phyloP scores from a whole-genome alignment of 2,329 filamentous ascomycete species.

The Rutstroemia sp. region DNA sequence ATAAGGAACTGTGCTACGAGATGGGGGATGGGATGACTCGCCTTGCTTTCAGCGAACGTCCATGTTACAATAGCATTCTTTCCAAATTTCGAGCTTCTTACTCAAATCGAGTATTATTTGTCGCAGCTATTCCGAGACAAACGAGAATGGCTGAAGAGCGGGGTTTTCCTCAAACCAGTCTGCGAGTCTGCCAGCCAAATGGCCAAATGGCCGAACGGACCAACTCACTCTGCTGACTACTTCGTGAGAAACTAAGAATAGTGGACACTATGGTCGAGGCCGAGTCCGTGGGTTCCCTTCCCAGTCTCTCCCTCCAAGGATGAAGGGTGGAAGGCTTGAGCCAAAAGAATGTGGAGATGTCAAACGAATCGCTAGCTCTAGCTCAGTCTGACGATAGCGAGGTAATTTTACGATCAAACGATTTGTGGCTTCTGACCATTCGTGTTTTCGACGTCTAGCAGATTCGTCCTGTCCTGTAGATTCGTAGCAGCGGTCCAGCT shows the following conservation, averaged over 20 bases:
- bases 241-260: slow-evolving; percentile 10
- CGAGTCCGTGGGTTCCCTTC: slow-evolving; percentile 1
- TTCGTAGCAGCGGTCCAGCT: no score
- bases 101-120: background rate
- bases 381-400: no score
- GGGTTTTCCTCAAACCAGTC: background rate
- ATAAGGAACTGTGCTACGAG: no score
- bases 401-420: no score
- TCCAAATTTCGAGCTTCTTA: no score
- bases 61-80: background rate
- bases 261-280: slow-evolving; percentile 14
- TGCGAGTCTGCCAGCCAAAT: background rate
- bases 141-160: background rate
- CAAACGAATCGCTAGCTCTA: no score
- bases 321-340: background rate
- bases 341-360: slow-evolving; percentile 5
- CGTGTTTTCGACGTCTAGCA: no score
- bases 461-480: no score
- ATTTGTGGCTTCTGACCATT: no score
- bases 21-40: slow-evolving; percentile 3
- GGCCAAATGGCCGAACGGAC: background rate
- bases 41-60: background rate
- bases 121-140: background rate
- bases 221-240: background rate
- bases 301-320: no score